phyloP scores from a whole-genome alignment of 129 eudicot genomes.

The Flaveria robusta region DNA sequence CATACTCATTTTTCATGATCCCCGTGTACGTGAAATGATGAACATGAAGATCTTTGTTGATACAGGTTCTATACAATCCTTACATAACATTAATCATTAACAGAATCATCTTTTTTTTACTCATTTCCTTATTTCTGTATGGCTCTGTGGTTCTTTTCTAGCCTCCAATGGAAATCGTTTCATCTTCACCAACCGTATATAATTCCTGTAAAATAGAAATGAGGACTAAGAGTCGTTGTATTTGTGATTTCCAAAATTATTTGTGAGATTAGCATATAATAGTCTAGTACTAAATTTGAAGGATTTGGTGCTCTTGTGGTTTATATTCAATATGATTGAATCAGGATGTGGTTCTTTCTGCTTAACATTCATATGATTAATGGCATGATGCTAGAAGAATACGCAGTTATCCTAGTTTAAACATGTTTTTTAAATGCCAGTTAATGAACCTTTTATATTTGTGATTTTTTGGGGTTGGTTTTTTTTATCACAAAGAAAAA shows the following conservation, averaged over 20 bases:
- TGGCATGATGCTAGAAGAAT: constrained; percentile 9
- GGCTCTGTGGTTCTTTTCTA: constrained; percentile 8
- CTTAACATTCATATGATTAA: neutral
- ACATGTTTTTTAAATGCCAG: neutral
- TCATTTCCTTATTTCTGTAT: neutral
- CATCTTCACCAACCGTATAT: neutral
- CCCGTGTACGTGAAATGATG: constrained; percentile 77
- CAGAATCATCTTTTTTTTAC: neutral
- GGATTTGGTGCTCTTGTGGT: constrained; percentile 10
- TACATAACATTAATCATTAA: constrained; percentile 20
- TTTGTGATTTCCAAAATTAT: neutral
- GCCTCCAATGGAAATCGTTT: neutral
- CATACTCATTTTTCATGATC: constrained; percentile 88
- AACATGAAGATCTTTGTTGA: constrained; percentile 97
- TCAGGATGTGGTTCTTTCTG: neutral
- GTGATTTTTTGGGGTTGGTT: constrained; percentile 19
- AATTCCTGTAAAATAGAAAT: neutral
- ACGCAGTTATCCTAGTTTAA: neutral
- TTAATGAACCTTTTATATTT: constrained; percentile 13
- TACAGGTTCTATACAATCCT: constrained; percentile 71
- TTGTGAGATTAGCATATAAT: neutral
- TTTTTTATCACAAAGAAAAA: constrained; percentile 27
- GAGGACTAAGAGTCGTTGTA: neutral
- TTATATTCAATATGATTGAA: neutral
- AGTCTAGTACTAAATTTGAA: neutral